Evolutionary conservation across 805 yeast species (phyloP), one percentile per base, ranked within the genome.

Genomic region (Spathaspora gorwiae): DNA sequence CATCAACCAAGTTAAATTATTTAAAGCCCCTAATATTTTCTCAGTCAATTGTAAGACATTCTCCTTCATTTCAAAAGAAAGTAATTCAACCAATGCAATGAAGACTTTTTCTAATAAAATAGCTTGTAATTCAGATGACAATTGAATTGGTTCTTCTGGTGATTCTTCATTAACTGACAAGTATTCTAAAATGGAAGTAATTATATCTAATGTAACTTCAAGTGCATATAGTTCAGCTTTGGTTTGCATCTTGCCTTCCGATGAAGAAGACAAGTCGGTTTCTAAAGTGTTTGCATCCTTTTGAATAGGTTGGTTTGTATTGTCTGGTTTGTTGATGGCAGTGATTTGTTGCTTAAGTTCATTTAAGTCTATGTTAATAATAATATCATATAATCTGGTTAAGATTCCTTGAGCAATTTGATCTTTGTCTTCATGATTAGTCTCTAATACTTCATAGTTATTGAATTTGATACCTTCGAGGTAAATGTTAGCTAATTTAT

Each of bases 141-240:
- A 54, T 12, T 47, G 29, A 14, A 60, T 52, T 1, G 65, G 62
- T 10, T 52, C 50, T 11, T 7, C 31, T 2, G 35, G 31, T 47
- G 39, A n/a, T 66, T 47, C 44, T 26, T 64, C 67, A 43, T 55
- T 57, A n/a, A 64, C 47, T 9, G 74, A 62, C 26, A 70, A 57
- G 45, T 65, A 75, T 60, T 90, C 97, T 53, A 85, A 76, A 6
- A 83, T 70, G 1, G 90, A 85, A 1, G 97, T 80, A 24, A 88
- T 69, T 30, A 92, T 61, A 60, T 92, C 98, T 19, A 90, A 64
- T 0, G 85, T 72, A 0, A 84, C 73, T 54, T 88, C 95, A 19
- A 86, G 66, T 4, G 86, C 73, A 51, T 83, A 83, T 40, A 85
- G 63, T 41, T 77, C 74, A 37, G 74, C 64, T 50, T 76, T 75